A percentile compares a stretch with the other conserved stretches of the same genome.
phyloP scores from a whole-genome alignment of 768 basidiomycete genomes.

The Holtermanniella nyarrowii region DNA sequence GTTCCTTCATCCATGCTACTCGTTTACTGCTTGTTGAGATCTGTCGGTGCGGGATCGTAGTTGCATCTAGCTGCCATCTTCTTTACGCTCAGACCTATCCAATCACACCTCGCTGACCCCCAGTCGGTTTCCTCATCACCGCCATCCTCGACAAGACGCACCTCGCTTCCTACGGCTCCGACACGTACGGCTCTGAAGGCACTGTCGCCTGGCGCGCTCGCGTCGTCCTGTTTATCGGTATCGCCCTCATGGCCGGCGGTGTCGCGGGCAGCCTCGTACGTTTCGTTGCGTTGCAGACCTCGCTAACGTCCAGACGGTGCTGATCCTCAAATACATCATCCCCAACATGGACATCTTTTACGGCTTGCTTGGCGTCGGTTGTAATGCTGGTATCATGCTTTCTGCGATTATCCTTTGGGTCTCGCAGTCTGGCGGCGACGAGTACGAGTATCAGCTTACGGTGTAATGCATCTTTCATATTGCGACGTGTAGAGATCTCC shows the following conservation, averaged over 20 bases:
- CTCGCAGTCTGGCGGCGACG: slow-evolving; percentile 69
- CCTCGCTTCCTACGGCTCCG: slow-evolving; percentile 54
- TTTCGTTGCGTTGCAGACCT: slow-evolving; percentile 13
- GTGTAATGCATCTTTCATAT: slow-evolving; percentile 48
- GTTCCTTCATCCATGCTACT: too few relatives aligned
- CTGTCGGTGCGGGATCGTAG: too few relatives aligned
- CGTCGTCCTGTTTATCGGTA: slow-evolving; percentile 83
- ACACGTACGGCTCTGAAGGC: slow-evolving; percentile 48
- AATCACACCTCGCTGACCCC: slow-evolving; percentile 9
- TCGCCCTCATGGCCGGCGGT: slow-evolving; percentile 95
- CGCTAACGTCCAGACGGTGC: slow-evolving; percentile 53
- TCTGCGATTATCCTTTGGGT: slow-evolving; percentile 77
- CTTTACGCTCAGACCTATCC: too few relatives aligned
- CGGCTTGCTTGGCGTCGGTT: slow-evolving; percentile 88
- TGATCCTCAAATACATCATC: slow-evolving; percentile 83
- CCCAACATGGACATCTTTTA: slow-evolving; percentile 60
- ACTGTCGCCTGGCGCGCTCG: slow-evolving; percentile 84
- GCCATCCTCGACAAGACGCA: slow-evolving; percentile 92
- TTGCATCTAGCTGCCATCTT: too few relatives aligned
- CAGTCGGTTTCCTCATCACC: slow-evolving; percentile 77
- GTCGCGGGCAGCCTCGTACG: slow-evolving; percentile 91
- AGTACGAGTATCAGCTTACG: slow-evolving; percentile 89
- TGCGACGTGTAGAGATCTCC: too few relatives aligned
- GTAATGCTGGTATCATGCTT: slow-evolving; percentile 58
- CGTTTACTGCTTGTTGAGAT: too few relatives aligned